Conservation (phyloP, 1,284 basidiomycete species). For the Wallemia ichthyophaga region DNA sequence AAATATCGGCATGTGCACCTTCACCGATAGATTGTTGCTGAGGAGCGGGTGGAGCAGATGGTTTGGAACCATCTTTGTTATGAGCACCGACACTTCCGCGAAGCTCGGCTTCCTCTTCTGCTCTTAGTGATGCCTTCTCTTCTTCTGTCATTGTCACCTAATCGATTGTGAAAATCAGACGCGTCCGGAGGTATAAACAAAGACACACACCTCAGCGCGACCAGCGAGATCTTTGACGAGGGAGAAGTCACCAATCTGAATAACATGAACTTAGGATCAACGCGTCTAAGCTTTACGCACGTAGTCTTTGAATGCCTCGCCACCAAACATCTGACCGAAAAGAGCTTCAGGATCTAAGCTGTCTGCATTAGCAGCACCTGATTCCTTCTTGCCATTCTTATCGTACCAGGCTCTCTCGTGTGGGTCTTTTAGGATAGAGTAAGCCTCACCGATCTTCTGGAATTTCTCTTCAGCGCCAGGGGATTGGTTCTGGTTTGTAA, state of each 20-base stretch:
- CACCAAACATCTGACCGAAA: constrained; percentile 37
- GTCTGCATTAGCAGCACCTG: constrained; percentile 25
- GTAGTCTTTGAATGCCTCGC: constrained; percentile 55
- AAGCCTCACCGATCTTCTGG: constrained; percentile 53
- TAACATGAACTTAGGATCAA: not conserved
- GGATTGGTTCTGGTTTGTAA: constrained; percentile 74
- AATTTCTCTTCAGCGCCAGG: constrained; percentile 70
- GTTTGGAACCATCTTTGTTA: constrained; percentile 3
- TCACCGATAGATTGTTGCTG: constrained; percentile 1
- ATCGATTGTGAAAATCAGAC: not conserved
- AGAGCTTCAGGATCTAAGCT: constrained; percentile 4
- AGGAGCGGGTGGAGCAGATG: constrained; percentile 5
- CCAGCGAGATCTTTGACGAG: constrained; percentile 69
- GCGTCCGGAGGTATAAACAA: too few species aligned
- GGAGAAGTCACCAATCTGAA: constrained; percentile 65
- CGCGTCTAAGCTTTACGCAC: constrained; percentile 21
- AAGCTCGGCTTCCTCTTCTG: constrained; percentile 25
- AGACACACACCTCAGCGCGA: constrained; percentile 28
- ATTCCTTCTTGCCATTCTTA: constrained; percentile 50
- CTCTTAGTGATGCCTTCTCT: constrained; percentile 64
- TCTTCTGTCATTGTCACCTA: constrained; percentile 36
- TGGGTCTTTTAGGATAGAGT: constrained; percentile 16
- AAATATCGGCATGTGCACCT: constrained; percentile 11
- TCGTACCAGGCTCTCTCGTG: constrained; percentile 69
- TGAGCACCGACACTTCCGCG: constrained; percentile 6